Evolutionary conservation across 2,329 filamentous ascomycete genomes (phyloP), one percentile per base, ranked within the genome.

Genomic region (Pestalotiopsis sp.): DNA sequence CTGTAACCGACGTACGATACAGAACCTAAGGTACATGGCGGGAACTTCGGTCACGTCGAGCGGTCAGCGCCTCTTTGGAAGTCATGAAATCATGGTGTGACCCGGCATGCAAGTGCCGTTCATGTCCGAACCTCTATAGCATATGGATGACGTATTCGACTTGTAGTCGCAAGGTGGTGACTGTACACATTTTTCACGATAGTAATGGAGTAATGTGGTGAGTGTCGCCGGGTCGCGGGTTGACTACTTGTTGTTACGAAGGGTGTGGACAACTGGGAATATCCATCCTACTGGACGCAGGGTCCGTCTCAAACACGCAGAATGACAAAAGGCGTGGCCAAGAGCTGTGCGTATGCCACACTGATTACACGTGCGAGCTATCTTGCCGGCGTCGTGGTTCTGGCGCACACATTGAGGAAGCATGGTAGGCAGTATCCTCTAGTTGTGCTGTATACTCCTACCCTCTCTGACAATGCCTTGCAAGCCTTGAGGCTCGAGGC

Each of bases 281-380:
- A 58, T 61, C 44, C 30, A 11, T 26, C 7, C 44, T 52, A 20
- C 7, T 20, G 44, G 17, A 52, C 44, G 26, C 56, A 58, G 56
- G 22, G 22, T 58, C 56, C 30, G n/a, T n/a, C 13, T 35, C 58
- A 35, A 60, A 60, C 58, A 20, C 7, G 17, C 35, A 11, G 11
- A 17, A 64, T 64, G 61, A 30, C 38, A 22, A 35, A 64, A 13
- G 24, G 10, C 10, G 38, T 20, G 39, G 60, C 66, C 17, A 72
- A 72, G 38, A 60, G 66, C 9, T 68, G 60, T 52, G 82, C 82
- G 3, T 87, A 84, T 73, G 80, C 82, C 20, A 86, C 84, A 1
- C 78, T 87, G 38, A 80, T 87, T 39, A 87, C 84, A 1, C 79
- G 81, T n/a, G 77, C 81, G 4, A 83, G 81, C 22, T 86, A 87